phyloP scores from a whole-genome alignment of 176 grass and related monocot genomes.

The Hyparrhenia diplandra region DNA sequence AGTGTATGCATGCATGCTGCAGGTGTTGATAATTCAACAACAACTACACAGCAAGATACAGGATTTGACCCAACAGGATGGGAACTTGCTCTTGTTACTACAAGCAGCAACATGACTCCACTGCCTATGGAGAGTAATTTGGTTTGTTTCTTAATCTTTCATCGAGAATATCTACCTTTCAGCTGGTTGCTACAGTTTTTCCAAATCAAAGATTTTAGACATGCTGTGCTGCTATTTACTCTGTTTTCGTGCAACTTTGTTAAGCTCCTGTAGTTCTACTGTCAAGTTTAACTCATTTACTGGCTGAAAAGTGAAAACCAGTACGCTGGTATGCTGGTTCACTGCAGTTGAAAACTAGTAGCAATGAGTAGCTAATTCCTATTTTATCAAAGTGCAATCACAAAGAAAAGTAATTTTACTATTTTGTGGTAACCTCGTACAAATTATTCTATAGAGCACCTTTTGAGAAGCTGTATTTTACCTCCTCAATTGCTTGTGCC shows the following conservation, averaged over 20 bases:
- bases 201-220: background rate
- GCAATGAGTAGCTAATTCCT: background rate
- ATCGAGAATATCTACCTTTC: conserved; percentile 21
- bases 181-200: background rate
- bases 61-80: conserved; percentile 97
- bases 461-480: background rate
- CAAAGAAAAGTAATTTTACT: background rate
- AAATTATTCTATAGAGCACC: background rate
- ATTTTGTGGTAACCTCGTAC: background rate
- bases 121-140: conserved; percentile 55
- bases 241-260: conserved; percentile 16
- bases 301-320: background rate
- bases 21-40: conserved; percentile 43
- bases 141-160: conserved; percentile 52
- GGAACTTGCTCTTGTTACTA: conserved; percentile 94
- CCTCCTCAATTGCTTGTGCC: background rate
- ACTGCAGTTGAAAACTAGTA: background rate
- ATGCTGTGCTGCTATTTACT: background rate
- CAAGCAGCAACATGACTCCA: conserved; percentile 54
- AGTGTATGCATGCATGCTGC: conserved; percentile 23
- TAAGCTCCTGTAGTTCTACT: background rate
- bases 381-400: background rate
- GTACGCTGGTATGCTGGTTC: background rate
- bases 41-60: conserved; percentile 47
- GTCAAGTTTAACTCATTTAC: background rate